Evolutionary conservation across 2,329 filamentous ascomycete species (phyloP).

Genomic region (Colletotrichum sp.): DNA sequence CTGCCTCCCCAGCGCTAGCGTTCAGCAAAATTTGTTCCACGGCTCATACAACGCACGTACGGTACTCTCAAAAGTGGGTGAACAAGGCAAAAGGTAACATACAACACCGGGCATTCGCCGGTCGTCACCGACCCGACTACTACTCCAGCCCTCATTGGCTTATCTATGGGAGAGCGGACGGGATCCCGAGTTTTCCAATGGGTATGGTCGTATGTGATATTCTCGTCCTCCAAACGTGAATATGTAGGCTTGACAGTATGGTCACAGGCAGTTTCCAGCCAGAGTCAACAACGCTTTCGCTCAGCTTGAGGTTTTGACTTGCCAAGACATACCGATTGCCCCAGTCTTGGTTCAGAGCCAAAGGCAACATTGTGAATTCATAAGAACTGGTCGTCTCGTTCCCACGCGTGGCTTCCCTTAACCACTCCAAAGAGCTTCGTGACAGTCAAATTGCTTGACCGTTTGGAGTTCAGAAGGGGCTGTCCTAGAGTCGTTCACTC

Average conservation of each 20-base stretch:
- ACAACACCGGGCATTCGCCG: neutral
- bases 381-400: neutral
- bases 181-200: too few relatives aligned
- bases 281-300: neutral
- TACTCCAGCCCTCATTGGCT: too few relatives aligned
- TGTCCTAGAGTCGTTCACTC: neutral
- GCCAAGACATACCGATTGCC: neutral
- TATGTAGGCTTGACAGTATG: neutral
- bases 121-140: too few relatives aligned
- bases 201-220: too few relatives aligned
- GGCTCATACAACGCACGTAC: neutral
- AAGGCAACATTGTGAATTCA: neutral
- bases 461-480: neutral
- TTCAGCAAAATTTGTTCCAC: neutral
- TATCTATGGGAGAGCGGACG: neutral
- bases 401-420: neutral
- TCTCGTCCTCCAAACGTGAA: rapidly evolving
- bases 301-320: neutral
- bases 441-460: neutral
- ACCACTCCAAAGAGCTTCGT: neutral
- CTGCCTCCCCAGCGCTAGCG: neutral
- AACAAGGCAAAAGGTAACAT: neutral
- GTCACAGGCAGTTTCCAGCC: neutral
- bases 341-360: neutral
- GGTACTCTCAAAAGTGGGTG: neutral